Evolutionary conservation across 164 flowering plant genomes (phyloP).

Genomic region (Magnolia kwangsiensis): DNA sequence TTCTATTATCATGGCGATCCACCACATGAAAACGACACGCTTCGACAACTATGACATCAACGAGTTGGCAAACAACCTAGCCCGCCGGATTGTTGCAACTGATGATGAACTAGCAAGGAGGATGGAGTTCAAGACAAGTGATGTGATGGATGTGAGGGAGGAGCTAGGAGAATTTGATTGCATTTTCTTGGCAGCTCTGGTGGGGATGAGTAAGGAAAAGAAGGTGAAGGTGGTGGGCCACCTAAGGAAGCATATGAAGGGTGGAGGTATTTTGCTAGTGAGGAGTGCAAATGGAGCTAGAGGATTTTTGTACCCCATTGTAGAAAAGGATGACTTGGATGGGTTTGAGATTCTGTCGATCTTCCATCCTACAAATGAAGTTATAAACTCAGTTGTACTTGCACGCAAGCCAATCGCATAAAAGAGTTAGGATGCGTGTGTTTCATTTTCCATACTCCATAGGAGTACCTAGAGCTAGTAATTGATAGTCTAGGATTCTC

Average conservation of each 20-base stretch:
- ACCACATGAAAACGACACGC: constrained; percentile 35
- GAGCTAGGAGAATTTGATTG: constrained; percentile 40
- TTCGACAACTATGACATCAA: constrained; percentile 45
- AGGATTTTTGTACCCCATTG: constrained; percentile 56
- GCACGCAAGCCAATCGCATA: constrained; percentile 26
- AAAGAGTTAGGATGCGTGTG: not conserved
- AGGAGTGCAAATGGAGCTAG: constrained; percentile 62
- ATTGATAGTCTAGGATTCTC: no score
- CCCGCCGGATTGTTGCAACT: constrained; percentile 22
- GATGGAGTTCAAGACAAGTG: constrained; percentile 43
- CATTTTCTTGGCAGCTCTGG: constrained; percentile 59
- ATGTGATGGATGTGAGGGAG: constrained; percentile 40
- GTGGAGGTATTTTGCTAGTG: constrained; percentile 40
- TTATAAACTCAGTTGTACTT: constrained; percentile 49
- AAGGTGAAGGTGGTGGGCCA: constrained; percentile 44
- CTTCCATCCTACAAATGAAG: constrained; percentile 53
- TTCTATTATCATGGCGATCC: constrained; percentile 47
- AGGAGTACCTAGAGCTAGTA: no score
- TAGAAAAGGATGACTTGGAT: constrained; percentile 37
- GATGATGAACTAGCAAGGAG: constrained; percentile 45
- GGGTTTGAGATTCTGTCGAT: constrained; percentile 50
- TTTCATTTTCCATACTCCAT: no score
- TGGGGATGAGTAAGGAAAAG: constrained; percentile 51
- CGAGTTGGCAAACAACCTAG: constrained; percentile 26
- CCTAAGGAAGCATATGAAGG: constrained; percentile 40